Base-by-base conservation (phyloP, 1,284 basidiomycete genomes). In the Boletus sp. region DNA sequence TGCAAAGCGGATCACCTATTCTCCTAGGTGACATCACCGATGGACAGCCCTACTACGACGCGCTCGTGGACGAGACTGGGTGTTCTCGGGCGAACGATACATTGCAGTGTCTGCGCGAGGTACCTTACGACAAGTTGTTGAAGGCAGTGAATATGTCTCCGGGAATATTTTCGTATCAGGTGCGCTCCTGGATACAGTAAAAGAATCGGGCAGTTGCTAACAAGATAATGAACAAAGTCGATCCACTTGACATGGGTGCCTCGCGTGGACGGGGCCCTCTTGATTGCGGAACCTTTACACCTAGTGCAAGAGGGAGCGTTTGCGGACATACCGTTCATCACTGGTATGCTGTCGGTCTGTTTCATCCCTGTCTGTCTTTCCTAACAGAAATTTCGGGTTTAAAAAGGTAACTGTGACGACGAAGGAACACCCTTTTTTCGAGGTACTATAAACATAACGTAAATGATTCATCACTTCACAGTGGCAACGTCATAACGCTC, bases 351-450 rank as follows among this genome's bases (percentile, higher is more conserved):
- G 23, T n/a, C 21, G 2, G 7, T 21, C 33, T 1, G n/a, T 17
- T 10, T 31, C 68, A 72, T 44, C 73, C 14, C 2, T 79, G 13
- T 13, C 44, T n/a, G 4, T 25, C 27, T 28, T 28, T 9, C 21
- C 73, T 79, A 5, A 75, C 78, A 37, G 19, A n/a, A n/a, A 2
- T 9, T 6, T 37, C 1, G 16, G 14, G 71, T 80, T 11, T 77
- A 78, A 30, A 74, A 68, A 47, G 78, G 79, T 30, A 77, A 81
- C 58, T 79, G 77, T 53, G 82, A 84, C 56, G 83, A 84, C 59
- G 83, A 85, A 67, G 83, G 83, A 16, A 84, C 83, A 0, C 35
- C 81, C 0, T 84, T 84, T 64, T 76, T 80, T 0, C 63, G 84
- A 3, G 6, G 2, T 4, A 53, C 30, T 19, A 0, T 17, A 2